Evolutionary conservation across 225 moss, liverwort and hornwort genomes (phyloP), one percentile per base, ranked within the genome.

Genomic region (Bryum argenteum): DNA sequence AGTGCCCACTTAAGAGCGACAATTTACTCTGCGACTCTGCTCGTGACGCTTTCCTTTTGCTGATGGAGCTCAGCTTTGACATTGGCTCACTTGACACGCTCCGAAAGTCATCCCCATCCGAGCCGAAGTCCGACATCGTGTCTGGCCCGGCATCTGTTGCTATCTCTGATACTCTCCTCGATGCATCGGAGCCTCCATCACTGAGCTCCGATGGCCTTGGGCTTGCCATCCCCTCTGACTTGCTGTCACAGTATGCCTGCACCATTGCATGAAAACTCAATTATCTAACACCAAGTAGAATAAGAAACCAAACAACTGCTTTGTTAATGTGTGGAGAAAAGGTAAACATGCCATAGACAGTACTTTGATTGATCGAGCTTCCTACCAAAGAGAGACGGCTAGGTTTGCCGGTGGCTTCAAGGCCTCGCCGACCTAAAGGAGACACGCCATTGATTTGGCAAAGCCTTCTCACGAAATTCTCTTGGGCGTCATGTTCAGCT

Each of bases 61-160:
- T 47, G 39, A 21, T 21, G 45, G 72, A 70, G 58, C 20, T 61
- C 15, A 61, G 65, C 75, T 80, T 86, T 3, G 82, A 80, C 11
- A 86, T 40, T 9, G 85, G 85, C 39, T 82, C 82, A 58, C 86
- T 86, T 18, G 71, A 74, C 9, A 82, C 80, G 26, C 82, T 82
- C 14, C 80, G 86, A 39, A 75, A 68, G 67, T 85, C 86, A 51
- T 86, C 86, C 17, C 75, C 77, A 61, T 82, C 86, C 55, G 82
- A 86, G 61, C 33, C 33, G 33, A 82, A 77, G 48, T 83, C 80
- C 2, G 85, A 85, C 37, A 71, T 23, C 17, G 77, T 77, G 47
- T 85, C 82, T 14, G 79, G 82, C 51, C 80, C 80, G 41, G 77
- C 80, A 37, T 83, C 82, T 43, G 82, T 75, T 0, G 82, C 80